phyloP scores from a whole-genome alignment of 768 basidiomycete species.

The Mycena albidolilacea region DNA sequence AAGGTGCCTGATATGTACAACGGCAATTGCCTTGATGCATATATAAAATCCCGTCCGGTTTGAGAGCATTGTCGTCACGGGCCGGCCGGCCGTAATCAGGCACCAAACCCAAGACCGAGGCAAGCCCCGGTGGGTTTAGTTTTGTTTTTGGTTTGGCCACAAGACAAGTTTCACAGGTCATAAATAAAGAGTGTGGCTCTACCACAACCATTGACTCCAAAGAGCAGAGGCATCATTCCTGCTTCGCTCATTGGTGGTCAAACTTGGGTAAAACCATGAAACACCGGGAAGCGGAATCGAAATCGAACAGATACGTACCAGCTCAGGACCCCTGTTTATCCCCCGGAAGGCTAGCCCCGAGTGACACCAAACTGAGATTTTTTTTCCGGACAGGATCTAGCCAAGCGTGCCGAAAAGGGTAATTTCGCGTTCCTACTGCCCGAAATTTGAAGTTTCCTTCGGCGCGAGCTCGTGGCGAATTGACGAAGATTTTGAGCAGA shows the following conservation, averaged over 20 bases:
- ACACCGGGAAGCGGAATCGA: not conserved
- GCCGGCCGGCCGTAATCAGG: not conserved
- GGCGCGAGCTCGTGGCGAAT: no score
- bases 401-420: no score
- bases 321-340: no score
- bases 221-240: not conserved
- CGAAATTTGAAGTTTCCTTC: no score
- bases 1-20: not conserved
- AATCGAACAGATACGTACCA: not conserved
- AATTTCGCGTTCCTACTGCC: no score
- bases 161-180: not conserved
- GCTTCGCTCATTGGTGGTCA: not conserved
- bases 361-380: no score
- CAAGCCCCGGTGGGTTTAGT: not conserved
- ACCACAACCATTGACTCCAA: not conserved
- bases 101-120: not conserved
- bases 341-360: no score
- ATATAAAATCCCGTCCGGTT: not conserved
- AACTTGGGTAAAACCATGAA: not conserved
- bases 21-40: not conserved
- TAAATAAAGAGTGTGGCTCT: not conserved
- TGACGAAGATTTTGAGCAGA: no score
- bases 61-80: not conserved
- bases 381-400: no score
- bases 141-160: not conserved